A percentile compares a stretch with the other conserved stretches of the same genome.
phyloP scores from a whole-genome alignment of 352 stramenopile species.

The Aphanomyces invadans region DNA sequence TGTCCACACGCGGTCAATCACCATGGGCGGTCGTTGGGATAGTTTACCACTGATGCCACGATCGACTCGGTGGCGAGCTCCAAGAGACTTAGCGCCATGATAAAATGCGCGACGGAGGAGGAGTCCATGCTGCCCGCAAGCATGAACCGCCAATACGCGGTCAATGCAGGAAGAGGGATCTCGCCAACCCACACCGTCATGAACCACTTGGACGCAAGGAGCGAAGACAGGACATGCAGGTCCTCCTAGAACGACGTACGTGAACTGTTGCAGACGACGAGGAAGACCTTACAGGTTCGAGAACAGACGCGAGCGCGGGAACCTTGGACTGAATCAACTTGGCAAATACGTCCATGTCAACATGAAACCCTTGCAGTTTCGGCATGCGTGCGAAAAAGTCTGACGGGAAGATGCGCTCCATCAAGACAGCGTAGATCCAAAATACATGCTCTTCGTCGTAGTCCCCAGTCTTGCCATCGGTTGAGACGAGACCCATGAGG shows the following conservation, averaged over 20 bases:
- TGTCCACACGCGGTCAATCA: slow-evolving; percentile 32
- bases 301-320: slow-evolving; percentile 37
- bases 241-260: slow-evolving; percentile 34
- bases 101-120: slow-evolving; percentile 50
- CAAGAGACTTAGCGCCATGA: slow-evolving; percentile 53
- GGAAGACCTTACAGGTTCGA: slow-evolving; percentile 20
- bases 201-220: slow-evolving; percentile 74
- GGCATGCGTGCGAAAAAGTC: slow-evolving; percentile 62
- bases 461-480: slow-evolving; percentile 30
- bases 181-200: slow-evolving; percentile 63
- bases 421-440: slow-evolving; percentile 63
- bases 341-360: slow-evolving; percentile 50
- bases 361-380: slow-evolving; percentile 67
- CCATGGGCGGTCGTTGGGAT: background rate
- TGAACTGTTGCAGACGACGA: background rate
- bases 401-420: slow-evolving; percentile 63
- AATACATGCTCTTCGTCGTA: slow-evolving; percentile 53
- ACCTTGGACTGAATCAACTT: slow-evolving; percentile 48
- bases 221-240: slow-evolving; percentile 44
- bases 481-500: slow-evolving; percentile 31
- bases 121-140: slow-evolving; percentile 33
- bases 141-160: slow-evolving; percentile 57
- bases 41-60: slow-evolving; percentile 20
- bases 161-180: slow-evolving; percentile 38
- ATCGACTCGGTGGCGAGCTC: slow-evolving; percentile 29